phyloP scores from a whole-genome alignment of 805 yeast species.

The Saturnispora sekii region DNA sequence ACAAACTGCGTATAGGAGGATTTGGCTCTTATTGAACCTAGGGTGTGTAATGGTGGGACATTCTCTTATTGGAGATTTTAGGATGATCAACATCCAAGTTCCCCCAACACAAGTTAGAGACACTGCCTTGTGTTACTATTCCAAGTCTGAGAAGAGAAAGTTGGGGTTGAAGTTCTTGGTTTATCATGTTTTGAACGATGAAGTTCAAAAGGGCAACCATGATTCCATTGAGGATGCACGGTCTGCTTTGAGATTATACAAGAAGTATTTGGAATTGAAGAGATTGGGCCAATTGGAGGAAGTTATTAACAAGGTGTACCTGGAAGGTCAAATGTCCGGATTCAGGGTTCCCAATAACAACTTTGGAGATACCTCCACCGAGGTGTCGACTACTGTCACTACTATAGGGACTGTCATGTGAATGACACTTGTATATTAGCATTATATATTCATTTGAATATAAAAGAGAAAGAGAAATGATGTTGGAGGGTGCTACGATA shows the following conservation, averaged over 20 bases:
- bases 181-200: constrained; percentile 60
- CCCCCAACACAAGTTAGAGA: constrained; percentile 82
- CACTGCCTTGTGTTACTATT: constrained; percentile 70
- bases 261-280: constrained; percentile 55
- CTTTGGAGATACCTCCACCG: not conserved
- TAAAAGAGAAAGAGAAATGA: not conserved
- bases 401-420: not conserved
- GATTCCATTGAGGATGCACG: constrained; percentile 95
- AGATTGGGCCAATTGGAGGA: constrained; percentile 50
- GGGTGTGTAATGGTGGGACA: constrained; percentile 95
- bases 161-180: constrained; percentile 81
- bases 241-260: constrained; percentile 73
- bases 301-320: constrained; percentile 56
- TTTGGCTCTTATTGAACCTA: constrained; percentile 82
- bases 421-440: constrained; percentile 5
- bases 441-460: not conserved
- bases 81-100: constrained; percentile 85
- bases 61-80: constrained; percentile 82
- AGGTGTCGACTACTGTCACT: not conserved
- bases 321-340: constrained; percentile 52
- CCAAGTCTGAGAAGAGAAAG: constrained; percentile 65
- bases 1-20: constrained; percentile 75
- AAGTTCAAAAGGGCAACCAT: constrained; percentile 88
- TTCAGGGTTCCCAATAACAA: constrained; percentile 38
- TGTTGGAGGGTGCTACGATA: no score